Base-by-base conservation (phyloP, 345 rosid species). In the Schrenkiella parvula region DNA sequence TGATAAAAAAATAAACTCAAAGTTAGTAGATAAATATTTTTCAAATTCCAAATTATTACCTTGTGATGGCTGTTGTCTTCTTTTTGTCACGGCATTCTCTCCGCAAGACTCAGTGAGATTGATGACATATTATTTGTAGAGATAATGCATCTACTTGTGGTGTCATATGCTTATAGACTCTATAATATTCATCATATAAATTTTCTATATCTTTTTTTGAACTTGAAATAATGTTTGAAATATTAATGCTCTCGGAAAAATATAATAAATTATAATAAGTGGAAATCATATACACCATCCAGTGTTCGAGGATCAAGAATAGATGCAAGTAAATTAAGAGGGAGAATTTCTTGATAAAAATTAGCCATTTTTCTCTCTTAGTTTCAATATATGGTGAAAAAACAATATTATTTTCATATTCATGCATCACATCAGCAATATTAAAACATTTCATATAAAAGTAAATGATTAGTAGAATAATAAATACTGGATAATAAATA, bases 371-470 rank as follows among this genome's bases (percentile, higher is more conserved):
- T 39, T n/a, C 15, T 39, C 15, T 12, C 43, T 12, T 39, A 14
- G 1, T 23, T 14, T 22, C 3, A 22, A 39, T 22, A 23, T 22
- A 23, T 23, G 26, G 3, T 19, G 8, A 8, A 2, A 61, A 61
- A 41, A 39, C 9, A 61, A 23, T 41, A 61, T 38, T 25, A 23
- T 61, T 8, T 25, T 61, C 66, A 61, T 61, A n/a, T 61, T 25
- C 22, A 22, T 59, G 48, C 8, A 60, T 21, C 44, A 38, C 32
- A 59, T 38, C 48, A 38, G 64, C 47, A 59, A 60, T 60, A 39
- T 60, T 61, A 25, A 38, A 22, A 41, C 66, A 61, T 41, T 37
- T 58, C n/a, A n/a, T n/a, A n/a, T n/a, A n/a, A n/a, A n/a, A n/a
- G n/a, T n/a, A n/a, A n/a, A n/a, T n/a, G n/a, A n/a, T n/a, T n/a